Conservation (phyloP, 495 filamentous ascomycete genomes). For the Xanthoparmelia taractica region DNA sequence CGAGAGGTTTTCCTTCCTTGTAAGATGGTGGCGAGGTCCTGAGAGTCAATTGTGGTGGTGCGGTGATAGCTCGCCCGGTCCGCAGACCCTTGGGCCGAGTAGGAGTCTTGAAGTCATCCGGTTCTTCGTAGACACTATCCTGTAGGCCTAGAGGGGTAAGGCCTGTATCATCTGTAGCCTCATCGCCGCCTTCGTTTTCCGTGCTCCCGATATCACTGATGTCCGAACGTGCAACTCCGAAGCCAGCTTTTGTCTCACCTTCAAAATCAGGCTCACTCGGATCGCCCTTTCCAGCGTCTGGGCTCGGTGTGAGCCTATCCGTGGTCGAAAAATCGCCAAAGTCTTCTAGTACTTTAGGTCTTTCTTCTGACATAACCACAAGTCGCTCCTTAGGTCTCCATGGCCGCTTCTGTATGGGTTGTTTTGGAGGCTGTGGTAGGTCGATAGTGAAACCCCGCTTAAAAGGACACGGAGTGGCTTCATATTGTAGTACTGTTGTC, state of each 20-base stretch:
- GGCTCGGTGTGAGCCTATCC: neutral
- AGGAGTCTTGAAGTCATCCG: slow-evolving; percentile 20
- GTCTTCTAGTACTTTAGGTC: slow-evolving; percentile 18
- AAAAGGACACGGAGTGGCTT: slow-evolving; percentile 83
- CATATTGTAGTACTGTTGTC: slow-evolving; percentile 65
- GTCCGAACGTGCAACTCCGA: slow-evolving; percentile 27
- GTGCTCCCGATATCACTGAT: slow-evolving; percentile 35
- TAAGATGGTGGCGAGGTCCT: slow-evolving; percentile 31
- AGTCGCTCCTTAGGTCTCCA: slow-evolving; percentile 58
- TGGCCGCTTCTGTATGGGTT: slow-evolving; percentile 57
- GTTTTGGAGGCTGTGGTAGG: slow-evolving; percentile 60
- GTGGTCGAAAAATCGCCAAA: slow-evolving; percentile 11
- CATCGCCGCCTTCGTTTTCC: slow-evolving; percentile 27
- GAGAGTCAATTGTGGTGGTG: slow-evolving; percentile 41
- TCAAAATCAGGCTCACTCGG: slow-evolving; percentile 15
- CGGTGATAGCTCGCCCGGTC: slow-evolving; percentile 36
- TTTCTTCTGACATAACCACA: slow-evolving; percentile 30
- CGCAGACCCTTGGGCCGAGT: slow-evolving; percentile 25
- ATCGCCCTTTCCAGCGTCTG: neutral
- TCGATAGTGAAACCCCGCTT: slow-evolving; percentile 65
- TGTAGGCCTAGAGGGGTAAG: slow-evolving; percentile 28
- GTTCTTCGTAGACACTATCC: slow-evolving; percentile 25
- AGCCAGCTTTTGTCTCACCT: slow-evolving; percentile 17
- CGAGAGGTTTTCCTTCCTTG: slow-evolving; percentile 2
- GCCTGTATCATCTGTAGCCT: slow-evolving; percentile 35